Evolutionary conservation across 192 early-diverging fungal species (phyloP), one percentile per base, ranked within the genome.

Genomic region (Coemansia sp.): DNA sequence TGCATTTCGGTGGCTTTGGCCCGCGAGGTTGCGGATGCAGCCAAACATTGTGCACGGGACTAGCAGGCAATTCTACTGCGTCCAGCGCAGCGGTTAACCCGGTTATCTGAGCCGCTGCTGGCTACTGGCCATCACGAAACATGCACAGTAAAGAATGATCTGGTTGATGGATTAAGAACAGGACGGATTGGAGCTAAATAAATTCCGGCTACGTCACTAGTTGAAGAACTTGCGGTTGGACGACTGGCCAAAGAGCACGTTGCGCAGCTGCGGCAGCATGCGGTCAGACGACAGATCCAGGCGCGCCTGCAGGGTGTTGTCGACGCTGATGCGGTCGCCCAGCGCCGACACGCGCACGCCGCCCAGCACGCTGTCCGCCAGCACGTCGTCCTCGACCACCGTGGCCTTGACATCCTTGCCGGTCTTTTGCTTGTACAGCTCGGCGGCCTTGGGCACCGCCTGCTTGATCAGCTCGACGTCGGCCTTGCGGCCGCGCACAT

Each of bases 251-350:
- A 93, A 99, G 47, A 99, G 82, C 41, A 85, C 64, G 60, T 86
- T 79, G 45, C 94, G 90, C 66, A 98, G 85, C 58, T 92, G 88
- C 26, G 96, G 96, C 53, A 99, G 86, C 91, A 95, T 89, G 57
- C 79, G 67, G 58, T 98, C 90, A 43, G 83, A 80, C 25, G 88
- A 79, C 53, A 97, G 81, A 9, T 85, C 86, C 55, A 99, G 72
- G 32, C 96, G 84, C n/a, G 87, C 81, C 69, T 91, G 91, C 50
- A 95, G 79, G 21, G 95, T 95, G 79, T 97, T 99, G 67, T 86
- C 80, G 39, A 92, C 83, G 28, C 79, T 79, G 62, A 95, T 94
- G 32, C 86, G 82, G 39, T 90, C 91, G 38, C 86, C 81, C 49
- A 84, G 66, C 17, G 84, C 85, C 44, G 82, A 78, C 12, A 95